Base-by-base conservation (phyloP, 2,329 filamentous ascomycete species). In the Colletotrichum acutatum region DNA sequence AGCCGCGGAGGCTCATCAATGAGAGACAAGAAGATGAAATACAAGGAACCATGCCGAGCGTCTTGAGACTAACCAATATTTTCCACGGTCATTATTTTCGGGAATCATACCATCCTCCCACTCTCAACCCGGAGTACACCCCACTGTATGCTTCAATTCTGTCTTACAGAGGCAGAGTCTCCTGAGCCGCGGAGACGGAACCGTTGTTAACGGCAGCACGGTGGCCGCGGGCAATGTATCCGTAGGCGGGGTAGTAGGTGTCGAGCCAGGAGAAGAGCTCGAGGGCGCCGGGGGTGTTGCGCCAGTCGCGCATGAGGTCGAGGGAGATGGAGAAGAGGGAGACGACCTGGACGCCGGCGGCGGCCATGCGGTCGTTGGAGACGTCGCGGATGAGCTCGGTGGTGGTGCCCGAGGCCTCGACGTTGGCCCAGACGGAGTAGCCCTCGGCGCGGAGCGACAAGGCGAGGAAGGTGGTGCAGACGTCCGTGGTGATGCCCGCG, bases 391-490 rank as follows among this genome's bases (percentile, higher is more conserved):
- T 86, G 57, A 92, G 86, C 52, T 83, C 78, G 2, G 87, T 89
- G 24, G 90, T 90, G 1, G 93, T 94, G 1, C 92, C 93, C 0
- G 88, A 91, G 2, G 91, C 92, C 77, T 95, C 93, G 65, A 91
- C 87, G 82, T 94, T 93, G 76, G 91, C 92, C 84, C 88, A 94
- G 71, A 95, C 93, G 49, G 89, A 88, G 84, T 94, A 95, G 30
- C 93, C 93, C 56, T 90, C 92, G 16, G 90, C 88, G 46, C 91
- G 86, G 5, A 95, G 89, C 0, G 91, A 92, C n/a, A 95, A 86
- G 0, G 93, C 91, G 6, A 93, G 86, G 84, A 95, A 95, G 0
- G 92, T 86, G 26, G 91, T 93, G 86, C 92, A 94, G 71, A 95
- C 92, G 79, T 95, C 93, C 0, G 93, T 95, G 2, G 90, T 88